Percentiles rank a stretch among this genome's conserved stretches.
Conservation (phyloP, 2,329 filamentous ascomycete genomes). For the Cadophora sp. region DNA sequence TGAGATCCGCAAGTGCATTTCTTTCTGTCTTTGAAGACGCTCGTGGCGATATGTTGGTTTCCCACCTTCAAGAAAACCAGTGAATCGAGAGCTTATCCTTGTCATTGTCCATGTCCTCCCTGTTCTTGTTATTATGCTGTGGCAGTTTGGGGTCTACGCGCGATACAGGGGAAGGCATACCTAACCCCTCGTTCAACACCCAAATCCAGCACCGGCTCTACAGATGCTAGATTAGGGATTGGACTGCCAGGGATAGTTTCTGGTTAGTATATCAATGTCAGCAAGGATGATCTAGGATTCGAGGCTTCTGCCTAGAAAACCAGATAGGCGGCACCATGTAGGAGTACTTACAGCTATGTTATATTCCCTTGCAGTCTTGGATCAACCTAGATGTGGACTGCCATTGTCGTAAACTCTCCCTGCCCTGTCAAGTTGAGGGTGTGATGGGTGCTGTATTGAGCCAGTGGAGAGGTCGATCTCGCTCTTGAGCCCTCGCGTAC, state of each 20-base stretch:
- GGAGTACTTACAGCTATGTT: neutral
- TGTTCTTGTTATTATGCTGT: too few relatives aligned
- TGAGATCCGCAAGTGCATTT: neutral
- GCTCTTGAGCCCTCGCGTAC: slow-evolving; percentile 1
- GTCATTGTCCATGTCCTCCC: neutral
- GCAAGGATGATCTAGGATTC: neutral
- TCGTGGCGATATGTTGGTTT: neutral
- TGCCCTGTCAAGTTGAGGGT: neutral
- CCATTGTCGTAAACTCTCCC: neutral
- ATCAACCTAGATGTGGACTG: neutral
- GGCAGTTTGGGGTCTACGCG: too few relatives aligned
- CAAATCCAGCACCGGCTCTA: neutral
- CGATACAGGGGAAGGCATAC: neutral
- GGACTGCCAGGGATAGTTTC: neutral
- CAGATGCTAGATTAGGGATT: neutral
- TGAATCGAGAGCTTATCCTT: neutral
- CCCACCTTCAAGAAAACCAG: neutral
- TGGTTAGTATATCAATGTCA: neutral
- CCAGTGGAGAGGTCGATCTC: neutral
- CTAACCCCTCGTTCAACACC: neutral
- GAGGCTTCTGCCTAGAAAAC: neutral
- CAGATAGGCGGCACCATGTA: neutral
- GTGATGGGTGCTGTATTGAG: neutral
- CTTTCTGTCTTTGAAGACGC: neutral
- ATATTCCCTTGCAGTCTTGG: slow-evolving; percentile 3